phyloP scores from a whole-genome alignment of 148 eudicot species.

The Linanthus parryae region DNA sequence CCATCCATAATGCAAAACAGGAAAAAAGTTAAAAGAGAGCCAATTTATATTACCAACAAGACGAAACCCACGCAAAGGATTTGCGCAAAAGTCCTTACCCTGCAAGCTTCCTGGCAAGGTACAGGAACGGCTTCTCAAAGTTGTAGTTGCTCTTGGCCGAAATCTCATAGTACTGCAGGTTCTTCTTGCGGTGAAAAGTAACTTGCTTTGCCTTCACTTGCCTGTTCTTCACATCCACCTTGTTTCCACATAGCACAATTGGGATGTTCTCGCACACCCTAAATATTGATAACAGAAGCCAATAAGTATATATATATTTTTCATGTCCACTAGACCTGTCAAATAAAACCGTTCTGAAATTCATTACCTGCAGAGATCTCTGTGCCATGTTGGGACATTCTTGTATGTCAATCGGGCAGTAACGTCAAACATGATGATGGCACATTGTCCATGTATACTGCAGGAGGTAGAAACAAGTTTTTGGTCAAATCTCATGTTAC shows the following conservation, averaged over 20 bases:
- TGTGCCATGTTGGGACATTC: slow-evolving; percentile 53
- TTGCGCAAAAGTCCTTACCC: slow-evolving; percentile 17
- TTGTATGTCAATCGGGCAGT: slow-evolving; percentile 52
- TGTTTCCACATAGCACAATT: slow-evolving; percentile 49
- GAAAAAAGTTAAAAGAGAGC: neutral
- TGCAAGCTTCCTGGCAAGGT: slow-evolving; percentile 50
- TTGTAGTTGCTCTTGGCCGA: slow-evolving; percentile 55
- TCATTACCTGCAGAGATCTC: slow-evolving; percentile 43
- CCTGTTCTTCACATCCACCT: slow-evolving; percentile 52
- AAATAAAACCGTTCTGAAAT: no score
- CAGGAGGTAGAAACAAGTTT: neutral
- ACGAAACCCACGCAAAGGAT: no score
- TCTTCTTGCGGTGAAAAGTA: slow-evolving; percentile 48
- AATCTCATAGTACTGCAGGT: slow-evolving; percentile 43
- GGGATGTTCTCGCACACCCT: slow-evolving; percentile 53
- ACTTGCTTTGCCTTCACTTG: slow-evolving; percentile 46
- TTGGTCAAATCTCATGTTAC: no score
- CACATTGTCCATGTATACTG: slow-evolving; percentile 51
- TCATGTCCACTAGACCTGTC: no score
- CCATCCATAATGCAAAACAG: neutral
- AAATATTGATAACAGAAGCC: neutral
- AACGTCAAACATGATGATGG: slow-evolving; percentile 50
- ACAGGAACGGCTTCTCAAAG: slow-evolving; percentile 44
- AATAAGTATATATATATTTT: no score
- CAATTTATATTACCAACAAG: neutral